phyloP scores from a whole-genome alignment of 1,284 basidiomycete genomes.

The Neonothopanus nambi region DNA sequence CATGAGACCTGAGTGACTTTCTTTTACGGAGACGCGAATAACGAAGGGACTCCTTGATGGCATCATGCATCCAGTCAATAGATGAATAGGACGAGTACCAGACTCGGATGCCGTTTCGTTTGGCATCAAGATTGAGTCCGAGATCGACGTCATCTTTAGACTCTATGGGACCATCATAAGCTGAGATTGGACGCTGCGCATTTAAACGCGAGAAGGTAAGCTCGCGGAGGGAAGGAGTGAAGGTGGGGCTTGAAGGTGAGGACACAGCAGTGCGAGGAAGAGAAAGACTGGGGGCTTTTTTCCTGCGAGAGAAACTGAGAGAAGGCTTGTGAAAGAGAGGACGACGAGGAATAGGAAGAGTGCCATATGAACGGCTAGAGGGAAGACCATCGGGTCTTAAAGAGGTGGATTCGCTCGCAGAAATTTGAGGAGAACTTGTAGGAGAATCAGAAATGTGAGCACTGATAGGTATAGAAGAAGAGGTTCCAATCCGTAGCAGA shows the following conservation, averaged over 20 bases:
- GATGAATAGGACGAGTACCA: constrained; percentile 89
- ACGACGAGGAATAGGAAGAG: constrained; percentile 7
- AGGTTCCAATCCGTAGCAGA: constrained; percentile 48
- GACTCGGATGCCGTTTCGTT: constrained; percentile 84
- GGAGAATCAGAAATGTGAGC: constrained; percentile 7
- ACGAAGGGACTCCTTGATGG: constrained; percentile 87
- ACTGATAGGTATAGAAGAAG: constrained; percentile 17
- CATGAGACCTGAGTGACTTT: constrained; percentile 70
- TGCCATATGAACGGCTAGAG: constrained; percentile 7
- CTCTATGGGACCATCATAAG: constrained; percentile 63
- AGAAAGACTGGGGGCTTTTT: constrained; percentile 22
- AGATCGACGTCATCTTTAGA: constrained; percentile 29
- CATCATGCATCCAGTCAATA: constrained; percentile 91
- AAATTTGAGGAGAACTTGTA: neutral
- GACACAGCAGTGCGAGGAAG: constrained; percentile 32
- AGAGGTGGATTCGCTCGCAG: constrained; percentile 1
- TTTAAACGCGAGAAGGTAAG: constrained; percentile 39
- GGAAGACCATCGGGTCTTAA: neutral
- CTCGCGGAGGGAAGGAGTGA: constrained; percentile 37
- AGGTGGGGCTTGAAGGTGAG: constrained; percentile 29
- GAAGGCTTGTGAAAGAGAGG: neutral
- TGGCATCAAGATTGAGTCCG: constrained; percentile 54
- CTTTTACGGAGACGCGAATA: constrained; percentile 68
- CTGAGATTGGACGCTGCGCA: constrained; percentile 63
- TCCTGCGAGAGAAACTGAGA: constrained; percentile 21